Conservation (phyloP, 129 eudicot genomes). For the Flaveria brownii region DNA sequence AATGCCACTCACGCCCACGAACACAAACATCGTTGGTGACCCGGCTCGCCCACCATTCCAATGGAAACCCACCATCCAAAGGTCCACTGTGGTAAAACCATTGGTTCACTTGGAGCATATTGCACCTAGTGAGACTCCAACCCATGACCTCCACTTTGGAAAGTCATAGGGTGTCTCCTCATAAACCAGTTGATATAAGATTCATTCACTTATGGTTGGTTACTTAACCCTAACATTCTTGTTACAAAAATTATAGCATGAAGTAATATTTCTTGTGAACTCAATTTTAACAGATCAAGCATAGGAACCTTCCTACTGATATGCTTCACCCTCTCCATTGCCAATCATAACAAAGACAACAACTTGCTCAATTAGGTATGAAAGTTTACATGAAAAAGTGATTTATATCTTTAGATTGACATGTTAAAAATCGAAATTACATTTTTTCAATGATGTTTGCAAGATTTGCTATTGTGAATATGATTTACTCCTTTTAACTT, state of each 20-base stretch:
- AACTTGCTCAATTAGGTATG: constrained; percentile 23
- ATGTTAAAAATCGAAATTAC: neutral
- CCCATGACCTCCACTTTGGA: too few relatives aligned
- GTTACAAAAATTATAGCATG: too few relatives aligned
- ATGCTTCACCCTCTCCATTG: constrained; percentile 64
- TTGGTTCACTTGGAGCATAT: too few relatives aligned
- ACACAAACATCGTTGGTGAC: too few relatives aligned
- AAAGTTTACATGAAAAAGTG: neutral
- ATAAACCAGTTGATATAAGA: too few relatives aligned
- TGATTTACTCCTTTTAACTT: too few relatives aligned
- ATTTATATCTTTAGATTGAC: neutral
- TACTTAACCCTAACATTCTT: neutral
- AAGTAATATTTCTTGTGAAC: neutral
- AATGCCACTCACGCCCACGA: too few relatives aligned
- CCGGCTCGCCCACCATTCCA: too few relatives aligned
- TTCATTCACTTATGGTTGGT: neutral
- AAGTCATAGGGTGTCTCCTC: too few relatives aligned
- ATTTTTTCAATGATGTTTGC: neutral
- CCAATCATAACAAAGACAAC: constrained; percentile 43
- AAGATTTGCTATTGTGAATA: neutral
- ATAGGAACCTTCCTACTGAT: constrained; percentile 86
- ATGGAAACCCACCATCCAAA: too few relatives aligned
- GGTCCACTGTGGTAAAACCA: too few relatives aligned
- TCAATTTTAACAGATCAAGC: constrained; percentile 63
- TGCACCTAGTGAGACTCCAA: too few relatives aligned